phyloP scores from a whole-genome alignment of 2,329 filamentous ascomycete species.

The Xylaria sp. region DNA sequence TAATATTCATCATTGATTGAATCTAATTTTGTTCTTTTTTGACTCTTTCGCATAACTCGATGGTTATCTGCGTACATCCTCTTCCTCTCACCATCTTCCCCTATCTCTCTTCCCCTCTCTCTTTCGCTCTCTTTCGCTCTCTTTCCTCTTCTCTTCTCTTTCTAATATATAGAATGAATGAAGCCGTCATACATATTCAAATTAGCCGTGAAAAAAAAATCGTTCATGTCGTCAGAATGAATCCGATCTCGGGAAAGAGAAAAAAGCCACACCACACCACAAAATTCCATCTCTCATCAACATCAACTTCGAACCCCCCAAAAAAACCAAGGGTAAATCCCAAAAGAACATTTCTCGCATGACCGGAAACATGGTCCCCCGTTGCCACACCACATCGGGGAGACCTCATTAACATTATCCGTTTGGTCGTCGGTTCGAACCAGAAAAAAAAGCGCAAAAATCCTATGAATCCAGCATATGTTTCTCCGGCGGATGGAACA shows the following conservation, averaged over 20 bases:
- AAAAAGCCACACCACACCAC: background rate
- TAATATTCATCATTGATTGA: too few species aligned
- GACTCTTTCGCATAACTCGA: background rate
- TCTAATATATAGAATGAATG: background rate
- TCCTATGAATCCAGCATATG: background rate
- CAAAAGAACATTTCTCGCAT: too few species aligned
- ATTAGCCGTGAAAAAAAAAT: background rate
- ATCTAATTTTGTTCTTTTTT: too few species aligned
- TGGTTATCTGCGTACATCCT: background rate
- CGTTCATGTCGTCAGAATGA: slow-evolving; percentile 3
- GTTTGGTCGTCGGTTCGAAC: too few species aligned
- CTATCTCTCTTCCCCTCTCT: background rate
- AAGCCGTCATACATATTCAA: background rate
- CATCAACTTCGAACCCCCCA: too few species aligned
- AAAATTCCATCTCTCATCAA: too few species aligned
- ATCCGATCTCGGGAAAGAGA: background rate
- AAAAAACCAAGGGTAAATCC: too few species aligned
- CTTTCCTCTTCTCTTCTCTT: background rate
- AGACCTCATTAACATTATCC: background rate
- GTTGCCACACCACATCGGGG: background rate
- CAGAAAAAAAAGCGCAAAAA: too few species aligned
- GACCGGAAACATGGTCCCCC: too few species aligned
- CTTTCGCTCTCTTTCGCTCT: background rate
- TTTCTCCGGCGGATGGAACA: slow-evolving; percentile 11
- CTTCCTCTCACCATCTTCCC: too few species aligned